phyloP scores from a whole-genome alignment of 2,329 filamentous ascomycete species.

The Cercospora citrullina region DNA sequence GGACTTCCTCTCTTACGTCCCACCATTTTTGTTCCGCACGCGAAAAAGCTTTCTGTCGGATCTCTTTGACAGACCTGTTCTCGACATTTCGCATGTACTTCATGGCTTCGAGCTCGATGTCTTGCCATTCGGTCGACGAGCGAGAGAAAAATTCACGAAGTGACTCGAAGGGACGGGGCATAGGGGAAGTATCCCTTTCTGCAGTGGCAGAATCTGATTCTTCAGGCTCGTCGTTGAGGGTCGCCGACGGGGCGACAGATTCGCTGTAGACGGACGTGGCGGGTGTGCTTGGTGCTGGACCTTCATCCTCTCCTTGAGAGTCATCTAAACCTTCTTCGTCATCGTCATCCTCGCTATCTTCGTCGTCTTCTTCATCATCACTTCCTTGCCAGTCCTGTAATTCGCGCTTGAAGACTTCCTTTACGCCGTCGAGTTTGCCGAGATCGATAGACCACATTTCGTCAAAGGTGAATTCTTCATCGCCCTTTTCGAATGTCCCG shows the following conservation, averaged over 20 bases:
- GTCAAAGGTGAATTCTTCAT: slow-evolving; percentile 93
- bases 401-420: slow-evolving; percentile 83
- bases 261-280: slow-evolving; percentile 29
- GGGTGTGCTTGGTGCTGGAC: slow-evolving; percentile 46
- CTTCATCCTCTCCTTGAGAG: slow-evolving; percentile 21
- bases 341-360: slow-evolving; percentile 52
- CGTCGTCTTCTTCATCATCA: slow-evolving; percentile 47
- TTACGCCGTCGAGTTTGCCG: slow-evolving; percentile 92
- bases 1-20: slow-evolving; percentile 94
- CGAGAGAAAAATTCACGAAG: slow-evolving; percentile 89
- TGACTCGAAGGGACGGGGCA: slow-evolving; percentile 80
- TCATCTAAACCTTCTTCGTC: slow-evolving; percentile 61
- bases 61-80: slow-evolving; percentile 78
- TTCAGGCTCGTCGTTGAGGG: slow-evolving; percentile 18
- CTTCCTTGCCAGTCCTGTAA: slow-evolving; percentile 77
- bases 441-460: slow-evolving; percentile 91
- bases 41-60: slow-evolving; percentile 87
- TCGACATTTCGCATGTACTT: slow-evolving; percentile 68
- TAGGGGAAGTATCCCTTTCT: slow-evolving; percentile 73
- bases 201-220: slow-evolving; percentile 41
- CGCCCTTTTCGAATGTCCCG: slow-evolving; percentile 91
- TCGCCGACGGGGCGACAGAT: slow-evolving; percentile 20
- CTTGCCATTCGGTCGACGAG: slow-evolving; percentile 88
- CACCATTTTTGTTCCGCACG: slow-evolving; percentile 97
- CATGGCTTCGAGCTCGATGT: slow-evolving; percentile 73